Evolutionary conservation across 331 rosid genomes (phyloP).

Genomic region (Malus hybrid): DNA sequence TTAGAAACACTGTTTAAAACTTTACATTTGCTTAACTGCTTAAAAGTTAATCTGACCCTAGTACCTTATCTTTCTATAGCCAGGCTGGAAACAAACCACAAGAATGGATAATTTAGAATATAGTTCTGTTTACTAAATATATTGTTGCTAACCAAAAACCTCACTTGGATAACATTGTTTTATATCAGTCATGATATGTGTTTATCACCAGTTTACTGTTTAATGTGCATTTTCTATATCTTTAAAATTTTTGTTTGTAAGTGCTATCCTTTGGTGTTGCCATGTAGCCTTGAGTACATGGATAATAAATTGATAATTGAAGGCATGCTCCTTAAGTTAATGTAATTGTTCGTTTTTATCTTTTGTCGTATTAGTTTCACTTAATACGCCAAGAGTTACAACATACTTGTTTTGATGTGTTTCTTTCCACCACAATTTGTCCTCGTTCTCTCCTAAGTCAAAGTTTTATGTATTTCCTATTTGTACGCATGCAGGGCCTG

Average conservation of each 20-base stretch:
- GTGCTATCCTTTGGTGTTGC: not conserved
- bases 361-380: not conserved
- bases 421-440: not conserved
- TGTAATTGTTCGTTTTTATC: not conserved
- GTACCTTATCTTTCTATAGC: not conserved
- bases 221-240: not conserved
- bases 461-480: constrained; percentile 1
- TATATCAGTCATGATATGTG: not conserved
- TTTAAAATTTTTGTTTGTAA: not conserved
- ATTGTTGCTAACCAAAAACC: not conserved
- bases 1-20: not conserved
- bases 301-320: not conserved
- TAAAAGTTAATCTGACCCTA: not conserved
- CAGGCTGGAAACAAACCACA: not conserved
- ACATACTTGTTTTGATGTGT: not conserved
- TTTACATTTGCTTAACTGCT: not conserved
- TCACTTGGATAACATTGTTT: not conserved
- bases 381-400: not conserved
- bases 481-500: constrained; percentile 70
- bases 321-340: not conserved
- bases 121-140: not conserved
- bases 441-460: not conserved
- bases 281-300: not conserved
- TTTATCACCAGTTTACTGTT: not conserved
- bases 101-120: not conserved